Conservation (phyloP, 345 rosid genomes). For the Eutrema japonicum region DNA sequence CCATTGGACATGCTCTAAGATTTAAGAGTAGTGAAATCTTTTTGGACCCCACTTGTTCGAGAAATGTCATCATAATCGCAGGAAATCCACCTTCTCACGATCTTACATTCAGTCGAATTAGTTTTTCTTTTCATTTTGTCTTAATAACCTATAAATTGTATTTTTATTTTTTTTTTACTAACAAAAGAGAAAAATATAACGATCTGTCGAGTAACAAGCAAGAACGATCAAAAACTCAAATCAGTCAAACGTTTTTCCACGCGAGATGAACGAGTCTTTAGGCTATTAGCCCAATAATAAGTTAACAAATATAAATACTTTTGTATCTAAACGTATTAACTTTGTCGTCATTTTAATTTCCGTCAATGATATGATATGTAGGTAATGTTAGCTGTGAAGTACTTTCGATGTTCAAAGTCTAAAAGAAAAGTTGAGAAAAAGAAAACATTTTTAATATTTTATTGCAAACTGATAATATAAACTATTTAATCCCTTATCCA, state of each 20-base stretch:
- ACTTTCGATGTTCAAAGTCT: conserved; percentile 22
- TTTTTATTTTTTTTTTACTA: neutral
- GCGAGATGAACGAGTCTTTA: neutral
- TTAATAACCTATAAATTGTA: neutral
- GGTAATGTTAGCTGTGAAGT: conserved; percentile 30
- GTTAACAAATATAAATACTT: neutral
- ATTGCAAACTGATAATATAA: conserved; percentile 7
- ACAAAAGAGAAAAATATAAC: neutral
- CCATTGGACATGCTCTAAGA: too few species aligned
- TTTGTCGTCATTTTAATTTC: neutral
- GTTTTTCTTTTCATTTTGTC: neutral
- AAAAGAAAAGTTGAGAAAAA: conserved; percentile 5
- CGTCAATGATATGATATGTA: conserved; percentile 17
- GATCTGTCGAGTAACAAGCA: neutral
- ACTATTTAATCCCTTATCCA: conserved; percentile 16
- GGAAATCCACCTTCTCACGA: conserved; percentile 10
- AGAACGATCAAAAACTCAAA: neutral
- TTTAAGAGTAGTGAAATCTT: conserved; percentile 24
- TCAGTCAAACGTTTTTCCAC: neutral
- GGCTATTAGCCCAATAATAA: neutral
- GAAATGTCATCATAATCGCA: neutral
- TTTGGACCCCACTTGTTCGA: conserved; percentile 29
- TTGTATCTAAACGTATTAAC: too few species aligned
- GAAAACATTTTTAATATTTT: neutral
- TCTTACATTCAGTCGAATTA: neutral